These are phyloP conservation scores for Eucommia ulmoides DNA, from an alignment of 257 asterid species.

Conservation along the genomic window DNA sequence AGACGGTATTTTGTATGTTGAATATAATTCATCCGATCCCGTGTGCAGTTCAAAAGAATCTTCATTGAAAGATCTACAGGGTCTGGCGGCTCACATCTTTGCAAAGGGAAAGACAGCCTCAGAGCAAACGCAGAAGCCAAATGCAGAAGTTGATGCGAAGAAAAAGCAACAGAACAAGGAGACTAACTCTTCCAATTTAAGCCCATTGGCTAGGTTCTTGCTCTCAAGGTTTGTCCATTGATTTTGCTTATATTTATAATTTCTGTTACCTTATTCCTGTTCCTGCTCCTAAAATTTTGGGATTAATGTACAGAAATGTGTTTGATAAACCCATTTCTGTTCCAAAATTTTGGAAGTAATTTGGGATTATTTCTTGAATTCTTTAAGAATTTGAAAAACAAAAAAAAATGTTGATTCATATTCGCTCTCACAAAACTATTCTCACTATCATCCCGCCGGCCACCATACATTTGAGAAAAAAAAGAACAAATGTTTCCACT, in stretches of 20 bases:
- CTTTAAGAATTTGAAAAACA: neutral
- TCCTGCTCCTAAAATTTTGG: neutral
- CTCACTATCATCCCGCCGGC: no score
- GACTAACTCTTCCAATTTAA: slow-evolving; percentile 64
- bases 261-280: neutral
- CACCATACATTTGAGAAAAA: no score
- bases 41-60: slow-evolving; percentile 65
- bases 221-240: slow-evolving; percentile 74
- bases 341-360: neutral
- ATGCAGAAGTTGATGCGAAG: slow-evolving; percentile 48
- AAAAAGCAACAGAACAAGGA: slow-evolving; percentile 68
- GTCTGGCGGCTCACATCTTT: slow-evolving; percentile 56
- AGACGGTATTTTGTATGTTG: neutral
- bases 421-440: no score
- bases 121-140: slow-evolving; percentile 26
- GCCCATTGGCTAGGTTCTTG: slow-evolving; percentile 95
- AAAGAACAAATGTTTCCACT: no score
- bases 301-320: neutral
- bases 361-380: neutral
- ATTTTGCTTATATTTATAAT: neutral
- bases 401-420: no score
- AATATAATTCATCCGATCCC: slow-evolving; percentile 10
- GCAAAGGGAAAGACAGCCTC: slow-evolving; percentile 39
- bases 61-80: slow-evolving; percentile 78
- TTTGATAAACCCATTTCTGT: neutral